Conservation (phyloP, 2,329 filamentous ascomycete genomes). For the Domatiomyces catenatus region DNA sequence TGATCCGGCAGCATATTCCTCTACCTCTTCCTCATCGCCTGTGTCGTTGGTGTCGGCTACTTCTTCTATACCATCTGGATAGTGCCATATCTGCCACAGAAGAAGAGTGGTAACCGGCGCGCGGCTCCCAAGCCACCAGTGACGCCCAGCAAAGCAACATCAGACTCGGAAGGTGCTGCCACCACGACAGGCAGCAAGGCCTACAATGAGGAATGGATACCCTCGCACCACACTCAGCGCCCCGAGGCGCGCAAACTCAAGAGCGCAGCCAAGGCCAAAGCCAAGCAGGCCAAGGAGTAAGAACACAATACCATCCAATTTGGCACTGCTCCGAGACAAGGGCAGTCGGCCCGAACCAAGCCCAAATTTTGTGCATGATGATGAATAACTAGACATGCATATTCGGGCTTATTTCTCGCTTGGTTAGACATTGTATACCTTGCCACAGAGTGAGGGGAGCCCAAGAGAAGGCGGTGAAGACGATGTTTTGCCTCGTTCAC, state of each 20-base stretch:
- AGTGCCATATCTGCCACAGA: slow-evolving; percentile 76
- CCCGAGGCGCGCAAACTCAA: slow-evolving; percentile 53
- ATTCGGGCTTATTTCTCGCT: too few species aligned
- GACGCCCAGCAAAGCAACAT: slow-evolving; percentile 26
- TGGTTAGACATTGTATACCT: too few species aligned
- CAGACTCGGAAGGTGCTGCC: slow-evolving; percentile 55
- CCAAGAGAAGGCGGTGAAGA: too few species aligned
- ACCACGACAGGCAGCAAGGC: slow-evolving; percentile 54
- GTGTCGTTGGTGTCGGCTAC: slow-evolving; percentile 68
- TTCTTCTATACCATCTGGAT: slow-evolving; percentile 99
- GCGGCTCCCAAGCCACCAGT: not conserved
- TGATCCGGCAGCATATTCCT: slow-evolving; percentile 65
- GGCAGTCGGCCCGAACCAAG: not conserved
- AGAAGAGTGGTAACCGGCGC: slow-evolving; percentile 35
- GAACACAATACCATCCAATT: not conserved
- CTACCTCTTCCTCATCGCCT: slow-evolving; percentile 72
- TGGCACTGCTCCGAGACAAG: not conserved
- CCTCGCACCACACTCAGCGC: slow-evolving; percentile 72
- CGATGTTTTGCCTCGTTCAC: too few species aligned
- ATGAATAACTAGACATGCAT: too few species aligned
- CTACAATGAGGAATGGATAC: slow-evolving; percentile 91
- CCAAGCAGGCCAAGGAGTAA: slow-evolving; percentile 12
- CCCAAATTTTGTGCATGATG: too few species aligned
- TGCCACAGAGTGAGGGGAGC: too few species aligned
- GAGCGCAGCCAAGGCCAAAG: slow-evolving; percentile 29